A percentile compares a stretch with the other conserved stretches of the same genome.
Conservation (phyloP, 345 rosid species). For the Lepidium africanum region DNA sequence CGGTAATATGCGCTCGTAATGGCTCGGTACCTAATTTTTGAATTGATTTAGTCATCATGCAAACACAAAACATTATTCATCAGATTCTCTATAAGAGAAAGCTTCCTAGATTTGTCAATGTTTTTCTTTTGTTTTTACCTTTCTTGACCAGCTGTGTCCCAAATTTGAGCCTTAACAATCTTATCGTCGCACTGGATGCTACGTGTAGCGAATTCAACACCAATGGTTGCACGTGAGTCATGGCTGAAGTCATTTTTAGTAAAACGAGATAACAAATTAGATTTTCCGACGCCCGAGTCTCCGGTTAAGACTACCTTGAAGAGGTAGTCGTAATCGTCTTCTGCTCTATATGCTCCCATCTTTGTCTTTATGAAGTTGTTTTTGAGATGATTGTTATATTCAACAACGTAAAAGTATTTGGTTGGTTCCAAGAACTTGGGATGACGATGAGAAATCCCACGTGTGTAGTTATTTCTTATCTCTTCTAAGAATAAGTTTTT, state of each 20-base stretch:
- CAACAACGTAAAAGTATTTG: neutral
- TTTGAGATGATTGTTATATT: neutral
- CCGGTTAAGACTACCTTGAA: constrained; percentile 87
- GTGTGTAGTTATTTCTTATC: neutral
- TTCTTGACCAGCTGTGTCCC: constrained; percentile 98
- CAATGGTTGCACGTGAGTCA: constrained; percentile 85
- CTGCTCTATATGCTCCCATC: constrained; percentile 59
- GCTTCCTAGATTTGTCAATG: neutral
- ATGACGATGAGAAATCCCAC: neutral
- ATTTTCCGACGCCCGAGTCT: constrained; percentile 87
- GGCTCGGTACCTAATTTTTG: constrained; percentile 49
- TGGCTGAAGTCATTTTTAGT: constrained; percentile 78
- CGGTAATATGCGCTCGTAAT: constrained; percentile 89
- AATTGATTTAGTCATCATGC: neutral
- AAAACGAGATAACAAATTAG: constrained; percentile 73
- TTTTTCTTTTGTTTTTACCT: constrained; percentile 27
- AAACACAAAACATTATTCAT: neutral
- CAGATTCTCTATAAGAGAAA: too few relatives aligned
- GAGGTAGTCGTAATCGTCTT: constrained; percentile 68
- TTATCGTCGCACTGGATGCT: constrained; percentile 74
- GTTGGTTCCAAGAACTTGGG: constrained; percentile 20
- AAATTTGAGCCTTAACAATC: constrained; percentile 86
- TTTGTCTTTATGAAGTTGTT: neutral
- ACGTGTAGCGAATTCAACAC: constrained; percentile 90
- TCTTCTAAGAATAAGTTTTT: neutral